Evolutionary conservation across 140 eudicot genomes (phyloP).

Genomic region (Bidens hawaiensis): DNA sequence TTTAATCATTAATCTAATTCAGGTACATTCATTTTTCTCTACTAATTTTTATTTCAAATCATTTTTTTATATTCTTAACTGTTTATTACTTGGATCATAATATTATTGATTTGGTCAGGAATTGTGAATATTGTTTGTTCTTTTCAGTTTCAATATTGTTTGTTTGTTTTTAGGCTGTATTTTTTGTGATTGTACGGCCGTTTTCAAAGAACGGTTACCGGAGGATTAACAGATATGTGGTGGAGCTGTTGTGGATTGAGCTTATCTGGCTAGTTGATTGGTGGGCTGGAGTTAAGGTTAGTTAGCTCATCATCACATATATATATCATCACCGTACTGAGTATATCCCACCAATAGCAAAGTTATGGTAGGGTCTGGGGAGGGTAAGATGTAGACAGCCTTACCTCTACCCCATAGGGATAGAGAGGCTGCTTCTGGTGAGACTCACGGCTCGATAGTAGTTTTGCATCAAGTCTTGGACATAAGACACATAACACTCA

Average conservation of each 20-base stretch:
- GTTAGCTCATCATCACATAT: too few species aligned
- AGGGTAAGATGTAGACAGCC: too few species aligned
- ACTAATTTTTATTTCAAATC: not conserved
- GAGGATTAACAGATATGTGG: conserved; percentile 73
- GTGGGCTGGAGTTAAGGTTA: conserved; percentile 95
- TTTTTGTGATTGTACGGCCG: conserved; percentile 66
- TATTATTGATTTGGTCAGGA: not conserved
- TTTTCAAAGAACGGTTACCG: conserved; percentile 67
- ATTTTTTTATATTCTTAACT: not conserved
- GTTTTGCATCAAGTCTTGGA: too few species aligned
- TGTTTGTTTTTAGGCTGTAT: conserved; percentile 43
- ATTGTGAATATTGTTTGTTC: conserved; percentile 8
- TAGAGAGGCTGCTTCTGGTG: too few species aligned
- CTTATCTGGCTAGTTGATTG: conserved; percentile 90
- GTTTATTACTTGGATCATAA: conserved; percentile 19
- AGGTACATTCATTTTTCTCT: conserved; percentile 37
- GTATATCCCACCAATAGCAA: too few species aligned
- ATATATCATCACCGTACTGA: too few species aligned
- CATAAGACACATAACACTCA: too few species aligned
- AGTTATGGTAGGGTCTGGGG: too few species aligned
- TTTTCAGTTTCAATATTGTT: not conserved
- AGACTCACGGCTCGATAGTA: too few species aligned
- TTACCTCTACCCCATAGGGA: too few species aligned
- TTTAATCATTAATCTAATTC: conserved; percentile 66
- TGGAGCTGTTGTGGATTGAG: conserved; percentile 85